phyloP scores from a whole-genome alignment of 2,329 filamentous ascomycete species.

The Fusarium gaditjirri region DNA sequence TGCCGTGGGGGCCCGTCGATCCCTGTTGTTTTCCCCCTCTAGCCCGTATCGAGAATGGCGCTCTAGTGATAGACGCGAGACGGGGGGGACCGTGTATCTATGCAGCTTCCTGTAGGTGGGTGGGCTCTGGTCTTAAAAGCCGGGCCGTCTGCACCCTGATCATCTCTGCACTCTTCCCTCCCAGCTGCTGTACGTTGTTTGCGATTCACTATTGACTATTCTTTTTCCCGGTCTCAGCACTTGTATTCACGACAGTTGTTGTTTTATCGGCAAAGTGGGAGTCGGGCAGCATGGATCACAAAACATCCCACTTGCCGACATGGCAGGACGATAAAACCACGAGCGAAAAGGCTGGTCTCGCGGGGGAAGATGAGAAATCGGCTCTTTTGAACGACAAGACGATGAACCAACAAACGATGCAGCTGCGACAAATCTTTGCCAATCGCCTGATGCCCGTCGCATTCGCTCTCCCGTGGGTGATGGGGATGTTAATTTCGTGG shows the following conservation, averaged over 20 bases:
- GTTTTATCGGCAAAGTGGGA: conserved; percentile 18
- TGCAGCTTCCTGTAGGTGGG: not conserved
- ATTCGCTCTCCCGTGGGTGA: conserved; percentile 28
- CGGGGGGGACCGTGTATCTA: not conserved
- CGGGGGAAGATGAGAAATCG: not conserved
- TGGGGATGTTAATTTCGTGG: conserved; percentile 32
- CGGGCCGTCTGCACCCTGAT: conserved; percentile 5
- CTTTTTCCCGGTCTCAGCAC: not conserved
- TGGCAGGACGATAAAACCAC: conserved; percentile 4
- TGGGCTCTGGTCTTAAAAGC: not conserved
- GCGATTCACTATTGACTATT: not conserved
- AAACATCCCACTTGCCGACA: conserved; percentile 25
- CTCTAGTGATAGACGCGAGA: too few species aligned
- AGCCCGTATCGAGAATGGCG: not conserved
- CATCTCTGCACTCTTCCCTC: not conserved
- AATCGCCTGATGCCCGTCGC: conserved; percentile 19
- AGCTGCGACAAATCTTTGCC: not conserved
- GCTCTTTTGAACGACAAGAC: not conserved
- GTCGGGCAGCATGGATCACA: conserved; percentile 10
- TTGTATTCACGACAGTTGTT: not conserved
- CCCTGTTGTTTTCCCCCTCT: not conserved
- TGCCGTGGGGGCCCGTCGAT: conserved; percentile 4
- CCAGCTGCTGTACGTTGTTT: not conserved
- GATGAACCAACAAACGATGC: not conserved
- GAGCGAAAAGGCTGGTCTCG: not conserved